phyloP scores from a whole-genome alignment of 768 basidiomycete species.

The Botryobasidium botryosum region DNA sequence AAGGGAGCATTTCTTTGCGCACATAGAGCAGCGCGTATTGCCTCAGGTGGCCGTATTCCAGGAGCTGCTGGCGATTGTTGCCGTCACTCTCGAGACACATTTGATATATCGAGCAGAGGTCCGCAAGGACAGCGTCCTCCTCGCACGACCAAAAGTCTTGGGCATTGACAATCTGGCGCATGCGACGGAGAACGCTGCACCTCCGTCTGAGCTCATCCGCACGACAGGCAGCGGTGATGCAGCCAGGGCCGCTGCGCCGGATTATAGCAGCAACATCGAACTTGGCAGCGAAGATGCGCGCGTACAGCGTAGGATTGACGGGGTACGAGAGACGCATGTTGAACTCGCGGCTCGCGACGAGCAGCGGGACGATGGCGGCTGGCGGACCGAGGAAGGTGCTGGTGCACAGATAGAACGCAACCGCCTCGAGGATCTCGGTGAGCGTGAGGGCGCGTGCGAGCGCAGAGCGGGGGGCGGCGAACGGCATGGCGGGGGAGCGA shows the following conservation, averaged over 20 bases:
- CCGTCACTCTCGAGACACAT: conserved; percentile 11
- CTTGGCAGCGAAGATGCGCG: conserved; percentile 6
- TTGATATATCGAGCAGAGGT: conserved; percentile 8
- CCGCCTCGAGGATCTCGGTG: conserved; percentile 7
- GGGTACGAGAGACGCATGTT: conserved; percentile 8
- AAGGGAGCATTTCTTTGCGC: not conserved
- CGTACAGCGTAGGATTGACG: conserved; percentile 5
- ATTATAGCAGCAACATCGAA: conserved; percentile 6
- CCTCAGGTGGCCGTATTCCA: not conserved
- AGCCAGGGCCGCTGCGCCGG: too few species aligned
- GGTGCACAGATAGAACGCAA: conserved; percentile 4
- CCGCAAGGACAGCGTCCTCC: not conserved
- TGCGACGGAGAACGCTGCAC: not conserved
- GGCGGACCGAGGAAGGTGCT: conserved; percentile 3
- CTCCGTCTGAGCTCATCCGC: too few species aligned
- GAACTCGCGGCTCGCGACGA: conserved; percentile 5
- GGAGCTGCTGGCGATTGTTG: conserved; percentile 3
- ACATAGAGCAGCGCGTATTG: not conserved
- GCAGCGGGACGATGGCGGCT: not conserved
- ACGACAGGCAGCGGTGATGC: too few species aligned
- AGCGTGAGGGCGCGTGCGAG: too few species aligned
- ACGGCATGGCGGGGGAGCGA: too few species aligned
- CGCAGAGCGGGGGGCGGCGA: too few species aligned
- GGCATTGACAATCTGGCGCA: not conserved
- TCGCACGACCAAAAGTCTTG: too few species aligned